Evolutionary conservation across 2,329 filamentous ascomycete species (phyloP), one percentile per base, ranked within the genome.

Genomic region (Chalaropsis ovoidea): DNA sequence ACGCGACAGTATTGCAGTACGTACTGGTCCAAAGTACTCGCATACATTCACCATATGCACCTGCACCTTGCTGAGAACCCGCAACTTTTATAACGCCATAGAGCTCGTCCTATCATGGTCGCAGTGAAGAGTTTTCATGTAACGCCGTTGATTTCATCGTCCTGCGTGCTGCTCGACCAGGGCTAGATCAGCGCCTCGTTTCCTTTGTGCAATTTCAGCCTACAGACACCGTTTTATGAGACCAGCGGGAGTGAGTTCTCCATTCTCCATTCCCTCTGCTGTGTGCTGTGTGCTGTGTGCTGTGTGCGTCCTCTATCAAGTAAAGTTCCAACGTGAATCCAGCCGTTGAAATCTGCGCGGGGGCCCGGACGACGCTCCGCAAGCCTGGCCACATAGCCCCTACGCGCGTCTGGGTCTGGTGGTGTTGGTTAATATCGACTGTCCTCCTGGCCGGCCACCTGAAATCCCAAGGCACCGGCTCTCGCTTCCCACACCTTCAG

Each of bases 381-480:
- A n/a, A 47, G 43, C 43, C 43, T 47, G 43, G 17, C 10, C 43
- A n/a, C 1, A 47, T n/a, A n/a, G n/a, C n/a, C n/a, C n/a, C n/a
- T n/a, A n/a, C n/a, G 15, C 43, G 43, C 47, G 7, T 17, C 52
- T 19, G 13, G 15, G 6, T 19, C 15, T 47, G 15, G 15, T 17
- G 15, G 15, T n/a, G 15, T 6, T 47, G 43, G 43, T 47, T 47
- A 47, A 47, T 47, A 47, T 47, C 43, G 8, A n/a, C 43, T 17
- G 43, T n/a, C 15, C 43, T 39, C 35, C 35, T 39, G 35, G 35
- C 35, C 52, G 35, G 8, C 52, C 52, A 58, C 52, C 52, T 58
- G 52, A 58, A 35, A 58, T 31, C 52, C 52, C 52, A 39, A 58
- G 52, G 52, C 27, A 58, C 15, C 52, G 52, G 52, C 52, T 58